These are phyloP conservation scores for Phialocephala subalpina DNA, from an alignment of 2,329 filamentous ascomycete genomes.

Conservation along the genomic window DNA sequence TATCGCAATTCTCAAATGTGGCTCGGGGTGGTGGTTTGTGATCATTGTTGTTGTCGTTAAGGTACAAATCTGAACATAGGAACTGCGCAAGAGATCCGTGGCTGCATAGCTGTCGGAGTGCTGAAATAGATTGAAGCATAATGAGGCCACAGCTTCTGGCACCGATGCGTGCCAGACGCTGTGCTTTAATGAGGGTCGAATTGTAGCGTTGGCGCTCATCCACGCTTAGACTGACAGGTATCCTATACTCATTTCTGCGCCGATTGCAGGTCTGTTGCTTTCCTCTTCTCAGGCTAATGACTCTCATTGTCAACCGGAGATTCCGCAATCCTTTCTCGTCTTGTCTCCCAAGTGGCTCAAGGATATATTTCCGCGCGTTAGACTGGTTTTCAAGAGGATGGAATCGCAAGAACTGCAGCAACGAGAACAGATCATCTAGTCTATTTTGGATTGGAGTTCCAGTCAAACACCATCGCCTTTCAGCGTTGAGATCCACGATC, in stretches of 20 bases:
- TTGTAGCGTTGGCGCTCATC: neutral
- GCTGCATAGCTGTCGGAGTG: neutral
- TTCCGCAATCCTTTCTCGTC: neutral
- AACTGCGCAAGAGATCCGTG: too few relatives aligned
- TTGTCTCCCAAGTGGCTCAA: slow-evolving; percentile 8
- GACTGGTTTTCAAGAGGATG: neutral
- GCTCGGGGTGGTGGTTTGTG: too few relatives aligned
- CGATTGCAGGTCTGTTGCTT: neutral
- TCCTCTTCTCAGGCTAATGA: neutral
- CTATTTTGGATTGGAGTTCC: slow-evolving; percentile 41
- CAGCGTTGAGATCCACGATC: neutral
- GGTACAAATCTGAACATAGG: too few relatives aligned
- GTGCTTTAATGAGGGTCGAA: neutral
- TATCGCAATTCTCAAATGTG: too few relatives aligned
- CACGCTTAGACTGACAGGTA: neutral
- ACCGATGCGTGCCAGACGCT: neutral
- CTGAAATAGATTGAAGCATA: neutral
- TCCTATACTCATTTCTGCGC: neutral
- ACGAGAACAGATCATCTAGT: slow-evolving; percentile 40
- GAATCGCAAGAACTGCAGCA: slow-evolving; percentile 34
- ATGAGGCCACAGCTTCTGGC: neutral
- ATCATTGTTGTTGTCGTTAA: too few relatives aligned
- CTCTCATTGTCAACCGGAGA: neutral
- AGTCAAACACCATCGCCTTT: slow-evolving; percentile 32
- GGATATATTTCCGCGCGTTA: slow-evolving; percentile 14